Conservation (phyloP, 345 rosid species). For the Citropsis articulata region DNA sequence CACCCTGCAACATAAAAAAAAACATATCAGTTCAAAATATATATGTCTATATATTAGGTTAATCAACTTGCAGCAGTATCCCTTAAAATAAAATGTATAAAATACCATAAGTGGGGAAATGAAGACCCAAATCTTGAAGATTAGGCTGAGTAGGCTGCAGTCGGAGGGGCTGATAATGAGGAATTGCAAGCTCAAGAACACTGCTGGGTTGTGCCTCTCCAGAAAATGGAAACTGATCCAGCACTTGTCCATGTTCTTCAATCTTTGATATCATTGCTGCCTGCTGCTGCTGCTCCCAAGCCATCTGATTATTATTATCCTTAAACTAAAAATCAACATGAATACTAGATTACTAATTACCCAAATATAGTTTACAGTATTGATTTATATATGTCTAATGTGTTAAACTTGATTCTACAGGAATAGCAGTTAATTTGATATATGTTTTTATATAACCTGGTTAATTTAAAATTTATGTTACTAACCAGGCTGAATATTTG, state of each 20-base stretch:
- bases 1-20: not conserved
- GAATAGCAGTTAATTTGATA: no score
- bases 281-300: constrained; percentile 20
- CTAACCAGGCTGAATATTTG: constrained; percentile 31
- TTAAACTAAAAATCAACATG: not conserved
- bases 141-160: constrained; percentile 30
- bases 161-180: constrained; percentile 14
- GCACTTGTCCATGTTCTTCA: constrained; percentile 6
- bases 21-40: not conserved
- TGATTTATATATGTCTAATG: not conserved
- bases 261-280: constrained; percentile 1
- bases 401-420: not conserved
- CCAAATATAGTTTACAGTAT: not conserved
- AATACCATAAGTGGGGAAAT: constrained; percentile 15
- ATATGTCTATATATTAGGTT: not conserved
- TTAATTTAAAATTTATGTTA: not conserved
- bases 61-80: not conserved
- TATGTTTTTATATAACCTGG: not conserved
- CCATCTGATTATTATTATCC: constrained; percentile 3
- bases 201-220: constrained; percentile 25
- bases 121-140: constrained; percentile 32
- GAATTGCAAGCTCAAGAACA: constrained; percentile 27
- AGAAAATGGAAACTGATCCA: constrained; percentile 24
- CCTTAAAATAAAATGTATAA: no score
- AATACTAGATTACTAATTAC: not conserved